Evolutionary conservation across 768 basidiomycete species (phyloP), one percentile per base, ranked within the genome.

Genomic region (Podaxis sp.): DNA sequence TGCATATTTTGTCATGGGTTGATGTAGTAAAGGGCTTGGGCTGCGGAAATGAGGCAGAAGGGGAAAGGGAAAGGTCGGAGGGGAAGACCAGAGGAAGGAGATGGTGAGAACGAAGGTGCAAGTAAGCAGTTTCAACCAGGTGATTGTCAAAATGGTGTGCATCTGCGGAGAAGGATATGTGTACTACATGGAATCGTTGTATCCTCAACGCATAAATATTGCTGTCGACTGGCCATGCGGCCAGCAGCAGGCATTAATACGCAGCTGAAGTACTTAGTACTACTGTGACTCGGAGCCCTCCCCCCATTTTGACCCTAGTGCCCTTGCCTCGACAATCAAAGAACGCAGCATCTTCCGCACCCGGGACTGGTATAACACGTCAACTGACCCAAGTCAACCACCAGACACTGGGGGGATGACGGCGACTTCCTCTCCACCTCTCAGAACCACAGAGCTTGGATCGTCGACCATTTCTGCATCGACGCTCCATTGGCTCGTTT

Each of bases 381-480:
- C 59, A 33, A 40, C 19, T 29, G 37, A 25, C 49, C 37, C 52
- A 22, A 36, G 6, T 74, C 72, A 92, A 36, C 91, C 91, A 4
- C 93, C 92, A 57, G 89, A 91, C 0, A 93, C 91, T 8, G 90
- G 91, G 66, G 88, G 89, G 47, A 94, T 93, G 25, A 93, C 80
- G 13, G 87, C 90, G 7, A 93, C 83, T 67, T 90, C 88, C 71
- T 93, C 90, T 22, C 90, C 91, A 11, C 89, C 89, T 50, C 73
- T 79, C 51, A 94, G 72, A 12, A 75, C 61, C 19, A 83, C 74
- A 0, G 64, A 63, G n/a, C 76, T 74, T 2, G 81, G 80, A 63
- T 87, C 79, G 12, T 88, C 84, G 1, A 91, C 81, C 89, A 93
- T 93, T 74, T 91, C 90, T 57, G 81, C 88, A 68, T 93, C 77